Conservation (phyloP, 2,329 filamentous ascomycete genomes). For the Curvularia lunata region DNA sequence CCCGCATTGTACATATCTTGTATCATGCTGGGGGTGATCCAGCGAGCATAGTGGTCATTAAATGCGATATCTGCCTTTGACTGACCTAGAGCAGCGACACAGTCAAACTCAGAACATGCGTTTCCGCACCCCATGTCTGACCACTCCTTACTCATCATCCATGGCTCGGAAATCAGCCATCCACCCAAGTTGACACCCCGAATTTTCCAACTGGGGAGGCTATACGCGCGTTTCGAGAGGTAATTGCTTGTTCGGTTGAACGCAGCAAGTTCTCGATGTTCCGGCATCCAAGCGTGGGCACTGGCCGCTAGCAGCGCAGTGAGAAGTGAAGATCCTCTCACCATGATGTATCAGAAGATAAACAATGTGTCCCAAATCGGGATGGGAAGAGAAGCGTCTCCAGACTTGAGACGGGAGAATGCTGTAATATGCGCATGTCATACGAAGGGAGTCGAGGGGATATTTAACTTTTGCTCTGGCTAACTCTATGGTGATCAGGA, state of each 20-base stretch:
- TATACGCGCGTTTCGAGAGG: slow-evolving; percentile 4
- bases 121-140: slow-evolving; percentile 55
- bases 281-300: slow-evolving; percentile 15
- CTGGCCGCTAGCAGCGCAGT: slow-evolving; percentile 13
- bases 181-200: slow-evolving; percentile 63
- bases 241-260: slow-evolving; percentile 13
- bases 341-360: not conserved
- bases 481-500: not conserved
- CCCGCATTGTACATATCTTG: slow-evolving; percentile 57
- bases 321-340: slow-evolving; percentile 6
- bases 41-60: slow-evolving; percentile 58
- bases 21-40: slow-evolving; percentile 59
- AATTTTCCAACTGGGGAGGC: slow-evolving; percentile 49
- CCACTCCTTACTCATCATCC: slow-evolving; percentile 60
- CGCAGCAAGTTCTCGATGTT: slow-evolving; percentile 11
- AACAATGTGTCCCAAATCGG: not conserved
- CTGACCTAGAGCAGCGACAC: slow-evolving; percentile 58
- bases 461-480: slow-evolving; percentile 3
- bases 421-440: not conserved
- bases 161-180: slow-evolving; percentile 62
- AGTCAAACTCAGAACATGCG: slow-evolving; percentile 61
- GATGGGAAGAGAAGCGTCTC: not conserved
- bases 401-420: not conserved
- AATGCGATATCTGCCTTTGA: slow-evolving; percentile 56
- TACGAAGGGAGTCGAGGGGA: not conserved